These are phyloP conservation scores for Ceriops decandra DNA, from an alignment of 345 rosid genomes.

Conservation along the genomic window DNA sequence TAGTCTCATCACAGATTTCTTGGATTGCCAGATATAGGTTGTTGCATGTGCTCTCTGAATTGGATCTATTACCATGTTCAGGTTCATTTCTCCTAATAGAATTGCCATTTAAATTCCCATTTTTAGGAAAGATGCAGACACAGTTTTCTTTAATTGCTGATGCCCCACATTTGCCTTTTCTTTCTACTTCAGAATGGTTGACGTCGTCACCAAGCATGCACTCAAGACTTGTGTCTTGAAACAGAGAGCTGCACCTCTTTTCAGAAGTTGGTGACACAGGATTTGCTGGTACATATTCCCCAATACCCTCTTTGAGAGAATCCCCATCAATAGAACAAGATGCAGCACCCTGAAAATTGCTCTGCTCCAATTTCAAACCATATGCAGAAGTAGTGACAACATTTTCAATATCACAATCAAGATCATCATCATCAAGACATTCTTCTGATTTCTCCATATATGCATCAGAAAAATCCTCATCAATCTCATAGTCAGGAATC, in stretches of 20 bases:
- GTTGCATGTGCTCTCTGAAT: constrained; percentile 20
- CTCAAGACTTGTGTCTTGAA: constrained; percentile 20
- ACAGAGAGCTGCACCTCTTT: constrained; percentile 1
- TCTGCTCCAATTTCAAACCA: constrained; percentile 18
- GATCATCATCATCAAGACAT: constrained; percentile 33
- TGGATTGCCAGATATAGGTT: constrained; percentile 69
- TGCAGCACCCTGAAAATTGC: constrained; percentile 20
- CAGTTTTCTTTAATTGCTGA: constrained; percentile 10
- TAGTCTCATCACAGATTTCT: constrained; percentile 65
- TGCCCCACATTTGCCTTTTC: constrained; percentile 8
- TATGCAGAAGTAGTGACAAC: background rate
- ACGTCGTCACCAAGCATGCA: constrained; percentile 12
- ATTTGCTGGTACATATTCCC: constrained; percentile 38
- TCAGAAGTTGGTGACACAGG: constrained; percentile 13
- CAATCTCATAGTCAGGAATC: constrained; percentile 49
- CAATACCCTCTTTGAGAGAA: constrained; percentile 46
- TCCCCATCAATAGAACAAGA: constrained; percentile 32
- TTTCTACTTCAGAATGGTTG: constrained; percentile 19
- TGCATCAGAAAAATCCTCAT: constrained; percentile 61
- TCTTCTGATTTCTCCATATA: constrained; percentile 71
- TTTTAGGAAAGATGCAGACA: background rate
- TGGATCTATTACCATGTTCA: constrained; percentile 23
- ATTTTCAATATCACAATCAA: constrained; percentile 9
- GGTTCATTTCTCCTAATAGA: constrained; percentile 26
- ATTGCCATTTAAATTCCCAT: constrained; percentile 8